Percentiles rank a stretch among this genome's conserved stretches.
Conservation (phyloP, 78 protist genomes). For the slime mould (Dictyostelium discoideum) region DNA sequence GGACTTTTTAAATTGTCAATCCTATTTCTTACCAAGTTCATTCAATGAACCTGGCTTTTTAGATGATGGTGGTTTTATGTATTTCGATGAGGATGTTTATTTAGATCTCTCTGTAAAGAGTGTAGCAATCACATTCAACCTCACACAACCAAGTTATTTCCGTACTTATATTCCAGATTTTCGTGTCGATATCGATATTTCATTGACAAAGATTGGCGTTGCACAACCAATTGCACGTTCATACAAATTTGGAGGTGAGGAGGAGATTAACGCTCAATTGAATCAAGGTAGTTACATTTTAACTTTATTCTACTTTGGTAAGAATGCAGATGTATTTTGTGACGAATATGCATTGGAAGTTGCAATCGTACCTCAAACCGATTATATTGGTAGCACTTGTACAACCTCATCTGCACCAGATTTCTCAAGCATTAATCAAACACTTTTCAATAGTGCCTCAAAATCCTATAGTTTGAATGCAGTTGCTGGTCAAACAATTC, state of each 20-base stretch:
- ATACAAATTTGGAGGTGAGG: constrained; percentile 62
- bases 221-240: constrained; percentile 9
- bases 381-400: background rate
- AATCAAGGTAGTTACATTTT: constrained; percentile 1
- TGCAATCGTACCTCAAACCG: constrained; percentile 19
- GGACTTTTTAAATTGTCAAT: constrained; percentile 42
- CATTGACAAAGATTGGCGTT: background rate
- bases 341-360: constrained; percentile 44
- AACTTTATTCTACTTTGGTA: constrained; percentile 26
- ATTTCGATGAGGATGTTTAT: constrained; percentile 44
- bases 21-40: background rate
- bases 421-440: background rate
- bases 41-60: constrained; percentile 27
- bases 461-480: background rate
- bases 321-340: constrained; percentile 58
- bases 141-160: background rate
- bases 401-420: background rate
- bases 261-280: constrained; percentile 30
- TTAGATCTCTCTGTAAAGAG: constrained; percentile 13
- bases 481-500: too few relatives aligned
- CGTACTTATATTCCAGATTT: constrained; percentile 45
- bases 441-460: background rate
- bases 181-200: constrained; percentile 68
- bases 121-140: constrained; percentile 19
- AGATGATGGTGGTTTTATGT: constrained; percentile 65